phyloP scores from a whole-genome alignment of 352 stramenopile species.

The Halophytophthora batemanensis region DNA sequence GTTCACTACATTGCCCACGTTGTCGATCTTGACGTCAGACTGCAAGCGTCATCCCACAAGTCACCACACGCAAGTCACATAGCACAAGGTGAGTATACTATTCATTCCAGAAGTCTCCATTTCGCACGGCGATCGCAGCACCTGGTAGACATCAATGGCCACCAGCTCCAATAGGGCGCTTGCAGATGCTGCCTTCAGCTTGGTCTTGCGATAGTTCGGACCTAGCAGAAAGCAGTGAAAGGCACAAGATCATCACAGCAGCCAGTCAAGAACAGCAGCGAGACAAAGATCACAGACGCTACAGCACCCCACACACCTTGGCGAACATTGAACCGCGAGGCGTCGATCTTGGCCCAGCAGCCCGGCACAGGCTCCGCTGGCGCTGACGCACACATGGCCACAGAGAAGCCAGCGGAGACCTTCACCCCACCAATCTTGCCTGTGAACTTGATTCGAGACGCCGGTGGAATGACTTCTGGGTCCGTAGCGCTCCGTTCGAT shows the following conservation, averaged over 20 bases:
- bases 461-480: constrained; percentile 2
- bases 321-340: constrained; percentile 77
- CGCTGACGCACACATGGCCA: constrained; percentile 44
- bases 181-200: constrained; percentile 59
- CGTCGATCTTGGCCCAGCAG: constrained; percentile 65
- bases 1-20: constrained; percentile 69
- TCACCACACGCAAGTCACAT: not conserved
- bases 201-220: constrained; percentile 77
- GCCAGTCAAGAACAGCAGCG: not conserved
- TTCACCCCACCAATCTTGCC: constrained; percentile 38
- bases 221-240: constrained; percentile 17
- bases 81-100: not conserved
- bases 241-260: not conserved
- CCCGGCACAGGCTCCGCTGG: constrained; percentile 31
- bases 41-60: constrained; percentile 11
- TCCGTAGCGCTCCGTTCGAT: constrained; percentile 7
- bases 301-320: constrained; percentile 34
- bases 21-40: constrained; percentile 71
- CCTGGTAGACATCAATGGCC: constrained; percentile 71
- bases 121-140: constrained; percentile 12
- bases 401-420: constrained; percentile 47
- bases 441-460: constrained; percentile 12
- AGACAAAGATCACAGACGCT: not conserved
- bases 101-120: not conserved
- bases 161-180: constrained; percentile 56